Base-by-base conservation (phyloP, 1,139 yeast species). In the Magnusiomyces ingens region DNA sequence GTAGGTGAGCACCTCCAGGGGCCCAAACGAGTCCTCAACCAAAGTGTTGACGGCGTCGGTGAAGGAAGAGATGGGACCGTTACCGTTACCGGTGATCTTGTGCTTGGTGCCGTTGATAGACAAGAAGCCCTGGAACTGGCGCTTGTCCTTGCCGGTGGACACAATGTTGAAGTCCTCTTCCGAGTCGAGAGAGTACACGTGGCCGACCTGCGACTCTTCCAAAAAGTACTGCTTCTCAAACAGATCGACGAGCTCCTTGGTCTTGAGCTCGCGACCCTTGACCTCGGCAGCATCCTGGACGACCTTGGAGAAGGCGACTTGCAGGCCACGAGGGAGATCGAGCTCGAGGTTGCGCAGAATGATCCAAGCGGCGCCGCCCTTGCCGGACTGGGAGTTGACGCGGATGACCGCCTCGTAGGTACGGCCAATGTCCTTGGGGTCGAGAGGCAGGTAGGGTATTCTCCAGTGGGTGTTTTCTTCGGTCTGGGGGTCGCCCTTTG, bases 331-430 rank as follows among this genome's bases (percentile, higher is more conserved):
- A 58, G 99, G 99, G 63, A 93, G 78, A 66, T 93, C 98, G 58
- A 93, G 79, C 60, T 91, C 97, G 67, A 93, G 77, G 59, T 86
- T 80, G 67, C 95, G 82, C 64, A 90, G 79, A 65, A 93, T 85
- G 60, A 93, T 86, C 97, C 98, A 93, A 35, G 98, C 95, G 32
- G 98, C 95, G 68, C 98, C 98, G 67, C 98, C 98, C 74, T 93
- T 93, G 67, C 99, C 99, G 29, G 95, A 85, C 75, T 93, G 98
- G 11, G 97, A 90, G 75, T 93, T 93, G 71, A 93, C 98, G 71
- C 99, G 82, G 67, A 93, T 93, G 60, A 93, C 95, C 47, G 98
- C 98, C 74, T 93, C 98, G 72, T 93, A 93, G 55, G 88, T 91
- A 73, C 98, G 84, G 56, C 98, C 98, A 64, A 93, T 85, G 70